A percentile compares a stretch with the other conserved stretches of the same genome.
Conservation (phyloP, 345 rosid genomes). For the Eucalyptus guilfoylei region DNA sequence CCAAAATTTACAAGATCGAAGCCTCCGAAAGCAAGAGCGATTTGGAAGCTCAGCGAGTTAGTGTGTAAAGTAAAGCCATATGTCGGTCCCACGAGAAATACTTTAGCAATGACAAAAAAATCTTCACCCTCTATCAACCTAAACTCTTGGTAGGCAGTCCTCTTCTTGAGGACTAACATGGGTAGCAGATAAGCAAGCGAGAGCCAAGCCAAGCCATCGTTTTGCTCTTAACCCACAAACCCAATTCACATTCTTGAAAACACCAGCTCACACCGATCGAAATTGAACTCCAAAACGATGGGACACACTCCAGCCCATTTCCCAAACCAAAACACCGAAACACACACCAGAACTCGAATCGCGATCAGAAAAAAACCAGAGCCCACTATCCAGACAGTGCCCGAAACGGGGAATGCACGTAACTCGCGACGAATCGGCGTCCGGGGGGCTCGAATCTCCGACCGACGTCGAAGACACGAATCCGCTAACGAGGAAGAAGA, state of each 20-base stretch:
- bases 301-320: neutral
- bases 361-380: neutral
- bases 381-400: neutral
- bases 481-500: neutral
- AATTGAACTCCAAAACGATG: neutral
- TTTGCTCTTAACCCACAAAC: neutral
- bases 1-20: neutral
- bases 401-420: neutral
- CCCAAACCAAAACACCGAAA: neutral
- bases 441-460: neutral
- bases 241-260: neutral
- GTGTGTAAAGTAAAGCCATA: neutral
- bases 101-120: neutral
- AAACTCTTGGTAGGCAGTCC: neutral
- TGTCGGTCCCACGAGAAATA: neutral
- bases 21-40: neutral
- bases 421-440: neutral
- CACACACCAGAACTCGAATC: neutral
- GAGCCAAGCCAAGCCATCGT: neutral
- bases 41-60: neutral
- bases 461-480: neutral
- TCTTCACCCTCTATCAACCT: neutral
- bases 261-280: neutral
- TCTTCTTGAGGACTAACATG: neutral
- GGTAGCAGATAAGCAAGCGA: neutral